phyloP scores from a whole-genome alignment of 2,329 filamentous ascomycete species.

The Geosmithia morbida region DNA sequence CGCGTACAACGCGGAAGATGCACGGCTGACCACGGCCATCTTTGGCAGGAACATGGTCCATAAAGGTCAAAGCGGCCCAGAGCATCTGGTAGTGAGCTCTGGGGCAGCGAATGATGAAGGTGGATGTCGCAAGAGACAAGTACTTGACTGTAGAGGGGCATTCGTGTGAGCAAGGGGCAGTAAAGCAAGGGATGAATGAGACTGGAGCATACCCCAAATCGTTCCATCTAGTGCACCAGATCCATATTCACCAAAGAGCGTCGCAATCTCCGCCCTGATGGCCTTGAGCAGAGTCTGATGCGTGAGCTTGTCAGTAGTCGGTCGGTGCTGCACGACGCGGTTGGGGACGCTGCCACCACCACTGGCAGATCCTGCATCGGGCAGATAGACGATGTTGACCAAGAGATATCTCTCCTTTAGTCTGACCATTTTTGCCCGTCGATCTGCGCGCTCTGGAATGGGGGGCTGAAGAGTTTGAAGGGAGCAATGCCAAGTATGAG shows the following conservation, averaged over 20 bases:
- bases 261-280: conserved; percentile 54
- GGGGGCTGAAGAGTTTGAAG: not conserved
- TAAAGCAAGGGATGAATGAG: not conserved
- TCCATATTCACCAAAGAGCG: conserved; percentile 82
- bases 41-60: conserved; percentile 51
- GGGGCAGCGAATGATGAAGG: conserved; percentile 75
- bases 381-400: conserved; percentile 83
- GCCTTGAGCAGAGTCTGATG: conserved; percentile 49
- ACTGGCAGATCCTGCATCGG: conserved; percentile 21
- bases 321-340: conserved; percentile 63
- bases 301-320: conserved; percentile 60
- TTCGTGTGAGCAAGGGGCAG: not conserved
- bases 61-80: conserved; percentile 78
- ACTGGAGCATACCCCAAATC: conserved; percentile 42
- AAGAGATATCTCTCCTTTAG: conserved; percentile 93
- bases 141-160: conserved; percentile 64
- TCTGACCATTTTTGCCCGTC: conserved; percentile 57
- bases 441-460: not conserved
- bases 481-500: not conserved
- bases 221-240: conserved; percentile 57
- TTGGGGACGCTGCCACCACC: conserved; percentile 27
- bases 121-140: conserved; percentile 80
- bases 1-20: conserved; percentile 70
- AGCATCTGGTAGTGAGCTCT: conserved; percentile 74
- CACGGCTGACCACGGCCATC: conserved; percentile 49